Percentiles rank a stretch among this genome's conserved stretches.
Conservation (phyloP, 139 green algal species). For the Astrephomene gubernaculifera region DNA sequence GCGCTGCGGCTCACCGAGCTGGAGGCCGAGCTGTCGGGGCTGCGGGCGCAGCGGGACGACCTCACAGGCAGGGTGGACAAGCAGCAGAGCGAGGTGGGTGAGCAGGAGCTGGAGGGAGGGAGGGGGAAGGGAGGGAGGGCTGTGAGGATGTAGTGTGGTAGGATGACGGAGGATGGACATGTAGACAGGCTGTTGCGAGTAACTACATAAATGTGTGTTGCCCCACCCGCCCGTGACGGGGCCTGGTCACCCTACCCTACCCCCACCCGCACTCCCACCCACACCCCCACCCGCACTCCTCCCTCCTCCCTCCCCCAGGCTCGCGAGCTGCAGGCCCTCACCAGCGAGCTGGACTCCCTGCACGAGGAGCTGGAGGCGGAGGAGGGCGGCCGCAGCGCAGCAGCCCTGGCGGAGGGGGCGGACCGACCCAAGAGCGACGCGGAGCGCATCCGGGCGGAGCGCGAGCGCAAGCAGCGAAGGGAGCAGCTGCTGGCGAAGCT, state of each 20-base stretch:
- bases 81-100: slow-evolving; percentile 76
- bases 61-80: slow-evolving; percentile 75
- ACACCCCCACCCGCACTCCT: not conserved
- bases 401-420: slow-evolving; percentile 43
- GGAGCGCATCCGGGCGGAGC: slow-evolving; percentile 64
- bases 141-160: too few species aligned
- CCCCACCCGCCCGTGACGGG: too few species aligned
- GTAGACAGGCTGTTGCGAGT: too few species aligned
- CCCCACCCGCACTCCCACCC: not conserved
- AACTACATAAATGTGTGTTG: too few species aligned
- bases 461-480: slow-evolving; percentile 54
- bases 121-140: too few species aligned
- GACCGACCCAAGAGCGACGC: slow-evolving; percentile 40
- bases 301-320: not conserved
- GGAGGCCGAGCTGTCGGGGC: slow-evolving; percentile 78
- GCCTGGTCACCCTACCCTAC: too few species aligned
- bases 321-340: slow-evolving; percentile 32
- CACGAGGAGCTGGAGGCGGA: slow-evolving; percentile 51
- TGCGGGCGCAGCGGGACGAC: slow-evolving; percentile 76
- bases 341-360: slow-evolving; percentile 44
- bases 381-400: slow-evolving; percentile 44
- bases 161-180: too few species aligned
- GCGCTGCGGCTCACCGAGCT: slow-evolving; percentile 70
- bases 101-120: not conserved
- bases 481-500: slow-evolving; percentile 62